Conservation (phyloP, 108 stramenopile genomes). For the Mediolabrus comicus region DNA sequence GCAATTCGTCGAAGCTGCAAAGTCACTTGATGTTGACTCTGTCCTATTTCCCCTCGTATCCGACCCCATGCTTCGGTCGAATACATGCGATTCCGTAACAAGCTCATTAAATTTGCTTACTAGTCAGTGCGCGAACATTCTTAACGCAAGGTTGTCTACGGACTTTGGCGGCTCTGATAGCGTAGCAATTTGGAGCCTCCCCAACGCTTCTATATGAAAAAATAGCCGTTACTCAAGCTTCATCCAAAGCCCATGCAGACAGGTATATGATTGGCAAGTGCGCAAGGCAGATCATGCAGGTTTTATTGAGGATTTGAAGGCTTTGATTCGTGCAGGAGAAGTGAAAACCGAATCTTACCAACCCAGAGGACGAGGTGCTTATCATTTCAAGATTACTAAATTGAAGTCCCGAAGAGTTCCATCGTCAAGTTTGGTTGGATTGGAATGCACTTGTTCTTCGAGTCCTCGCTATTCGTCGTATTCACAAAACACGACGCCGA, state of each 20-base stretch:
- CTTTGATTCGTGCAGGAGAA: conserved; percentile 7
- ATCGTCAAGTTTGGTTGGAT: neutral
- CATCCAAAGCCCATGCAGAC: conserved; percentile 8
- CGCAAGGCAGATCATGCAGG: conserved; percentile 1
- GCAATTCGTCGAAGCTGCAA: conserved; percentile 5
- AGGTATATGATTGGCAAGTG: neutral
- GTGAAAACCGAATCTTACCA: neutral
- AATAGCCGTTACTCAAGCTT: neutral
- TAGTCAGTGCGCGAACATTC: neutral
- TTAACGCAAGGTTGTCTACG: neutral
- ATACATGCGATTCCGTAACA: neutral
- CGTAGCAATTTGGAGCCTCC: neutral
- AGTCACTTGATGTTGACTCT: conserved; percentile 8
- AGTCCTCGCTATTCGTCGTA: neutral
- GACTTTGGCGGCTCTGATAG: neutral
- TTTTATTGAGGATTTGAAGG: neutral
- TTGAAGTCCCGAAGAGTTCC: conserved; percentile 9
- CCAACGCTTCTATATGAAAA: neutral
- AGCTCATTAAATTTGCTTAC: neutral
- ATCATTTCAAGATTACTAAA: conserved; percentile 13
- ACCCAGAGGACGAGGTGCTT: conserved; percentile 9
- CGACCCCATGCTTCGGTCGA: conserved; percentile 1
- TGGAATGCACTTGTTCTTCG: neutral
- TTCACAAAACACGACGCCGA: neutral
- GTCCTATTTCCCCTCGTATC: conserved; percentile 10